Evolutionary conservation across 352 stramenopile genomes (phyloP).

Genomic region (Globisporangium canariense): DNA sequence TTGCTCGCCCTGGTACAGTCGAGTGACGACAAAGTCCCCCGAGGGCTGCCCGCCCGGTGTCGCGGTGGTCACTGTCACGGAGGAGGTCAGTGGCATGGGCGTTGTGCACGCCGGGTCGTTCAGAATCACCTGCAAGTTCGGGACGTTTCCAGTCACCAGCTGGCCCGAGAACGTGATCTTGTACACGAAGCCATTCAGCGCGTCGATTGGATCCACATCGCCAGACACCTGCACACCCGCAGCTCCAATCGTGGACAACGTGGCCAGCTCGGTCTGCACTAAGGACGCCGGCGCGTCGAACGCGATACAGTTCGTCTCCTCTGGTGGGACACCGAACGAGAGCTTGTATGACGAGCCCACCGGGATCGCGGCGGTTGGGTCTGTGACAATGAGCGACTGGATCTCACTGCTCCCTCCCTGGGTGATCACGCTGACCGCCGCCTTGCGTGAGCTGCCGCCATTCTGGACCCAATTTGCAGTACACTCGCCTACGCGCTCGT

Average conservation of each 20-base stretch:
- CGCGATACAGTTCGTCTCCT: constrained; percentile 29
- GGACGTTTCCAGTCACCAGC: constrained; percentile 48
- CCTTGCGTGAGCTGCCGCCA: constrained; percentile 40
- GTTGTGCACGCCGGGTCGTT: constrained; percentile 20
- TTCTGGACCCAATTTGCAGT: constrained; percentile 26
- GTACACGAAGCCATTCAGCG: constrained; percentile 56
- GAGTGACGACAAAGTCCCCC: constrained; percentile 41
- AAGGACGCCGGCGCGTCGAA: constrained; percentile 25
- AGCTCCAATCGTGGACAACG: constrained; percentile 30
- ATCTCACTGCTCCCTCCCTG: constrained; percentile 61
- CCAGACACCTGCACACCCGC: constrained; percentile 46
- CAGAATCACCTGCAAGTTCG: constrained; percentile 19
- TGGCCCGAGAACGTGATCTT: constrained; percentile 69
- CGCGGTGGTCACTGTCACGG: constrained; percentile 22
- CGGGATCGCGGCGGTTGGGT: constrained; percentile 20
- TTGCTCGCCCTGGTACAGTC: constrained; percentile 52
- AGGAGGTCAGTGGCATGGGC: constrained; percentile 23
- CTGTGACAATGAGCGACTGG: constrained; percentile 45
- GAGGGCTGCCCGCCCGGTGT: constrained; percentile 26
- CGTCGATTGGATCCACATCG: constrained; percentile 34
- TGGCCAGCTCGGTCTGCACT: constrained; percentile 28
- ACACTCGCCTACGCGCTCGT: constrained; percentile 26
- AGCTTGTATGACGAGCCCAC: constrained; percentile 38
- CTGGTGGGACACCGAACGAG: constrained; percentile 33
- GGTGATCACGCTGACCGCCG: constrained; percentile 36